phyloP scores from a whole-genome alignment of 495 filamentous ascomycete genomes.

The Bacidia rubella region DNA sequence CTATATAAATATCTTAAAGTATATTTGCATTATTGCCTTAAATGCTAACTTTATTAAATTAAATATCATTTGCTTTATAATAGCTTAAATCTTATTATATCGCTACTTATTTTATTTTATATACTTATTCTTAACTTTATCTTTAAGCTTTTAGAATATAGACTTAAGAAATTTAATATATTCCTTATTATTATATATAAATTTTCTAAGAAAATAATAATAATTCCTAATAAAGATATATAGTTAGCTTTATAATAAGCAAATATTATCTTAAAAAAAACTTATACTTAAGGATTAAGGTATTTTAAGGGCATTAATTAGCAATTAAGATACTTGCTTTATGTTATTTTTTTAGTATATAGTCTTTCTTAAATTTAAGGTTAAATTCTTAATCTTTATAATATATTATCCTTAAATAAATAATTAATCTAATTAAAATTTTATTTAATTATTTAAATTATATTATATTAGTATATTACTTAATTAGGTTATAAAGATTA shows the following conservation, averaged over 20 bases:
- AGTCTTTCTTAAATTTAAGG: not conserved
- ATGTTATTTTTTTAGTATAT: not conserved
- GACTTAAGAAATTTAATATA: not conserved
- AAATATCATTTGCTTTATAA: not conserved
- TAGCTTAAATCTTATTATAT: not conserved
- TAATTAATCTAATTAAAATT: not conserved
- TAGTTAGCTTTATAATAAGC: not conserved
- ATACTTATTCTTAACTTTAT: not conserved
- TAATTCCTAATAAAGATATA: not conserved
- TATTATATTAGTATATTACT: not conserved
- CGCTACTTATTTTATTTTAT: not conserved
- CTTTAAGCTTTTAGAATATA: not conserved
- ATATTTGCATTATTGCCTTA: not conserved
- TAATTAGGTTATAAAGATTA: not conserved
- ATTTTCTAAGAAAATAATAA: not conserved
- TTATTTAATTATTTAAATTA: not conserved
- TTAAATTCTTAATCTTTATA: not conserved
- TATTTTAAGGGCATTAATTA: not conserved
- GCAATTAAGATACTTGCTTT: not conserved
- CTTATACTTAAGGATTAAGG: not conserved
- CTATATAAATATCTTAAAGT: not conserved
- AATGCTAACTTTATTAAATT: not conserved
- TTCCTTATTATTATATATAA: conserved; percentile 7
- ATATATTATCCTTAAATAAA: not conserved
- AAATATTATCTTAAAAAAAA: not conserved